Conservation (phyloP, 106 monocot species). For the Dioscorea zingiberensis region DNA sequence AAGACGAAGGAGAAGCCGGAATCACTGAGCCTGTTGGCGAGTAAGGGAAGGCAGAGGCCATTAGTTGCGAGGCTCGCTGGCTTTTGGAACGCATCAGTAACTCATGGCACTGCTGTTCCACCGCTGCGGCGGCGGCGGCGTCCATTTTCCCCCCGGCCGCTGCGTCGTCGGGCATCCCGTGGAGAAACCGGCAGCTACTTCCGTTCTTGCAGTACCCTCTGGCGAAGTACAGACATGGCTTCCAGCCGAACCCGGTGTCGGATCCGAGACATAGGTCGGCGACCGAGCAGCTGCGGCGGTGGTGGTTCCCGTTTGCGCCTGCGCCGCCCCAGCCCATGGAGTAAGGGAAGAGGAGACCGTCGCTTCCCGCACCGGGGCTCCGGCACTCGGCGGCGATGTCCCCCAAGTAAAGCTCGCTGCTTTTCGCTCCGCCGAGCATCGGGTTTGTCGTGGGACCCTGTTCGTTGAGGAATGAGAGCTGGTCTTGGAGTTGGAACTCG, state of each 20-base stretch:
- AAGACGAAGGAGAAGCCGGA: slow-evolving; percentile 13
- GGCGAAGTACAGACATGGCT: slow-evolving; percentile 84
- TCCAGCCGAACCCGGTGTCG: slow-evolving; percentile 50
- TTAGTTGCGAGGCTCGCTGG: slow-evolving; percentile 23
- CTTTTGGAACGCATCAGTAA: slow-evolving; percentile 68
- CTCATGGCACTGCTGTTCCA: slow-evolving; percentile 73
- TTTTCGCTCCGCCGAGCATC: no score
- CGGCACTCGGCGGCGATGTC: no score
- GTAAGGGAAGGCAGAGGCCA: slow-evolving; percentile 35
- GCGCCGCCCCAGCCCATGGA: background rate
- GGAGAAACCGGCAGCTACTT: slow-evolving; percentile 68
- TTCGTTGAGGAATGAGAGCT: slow-evolving; percentile 71
- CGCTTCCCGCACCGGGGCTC: no score
- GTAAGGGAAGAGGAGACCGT: background rate
- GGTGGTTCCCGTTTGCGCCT: background rate
- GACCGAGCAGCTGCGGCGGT: slow-evolving; percentile 25
- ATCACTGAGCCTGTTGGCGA: slow-evolving; percentile 33
- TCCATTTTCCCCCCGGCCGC: background rate
- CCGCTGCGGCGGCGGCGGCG: slow-evolving; percentile 14
- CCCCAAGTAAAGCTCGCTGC: no score
- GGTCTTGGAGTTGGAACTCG: slow-evolving; percentile 66
- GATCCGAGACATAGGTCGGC: slow-evolving; percentile 52
- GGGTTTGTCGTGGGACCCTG: background rate
- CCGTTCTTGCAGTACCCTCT: slow-evolving; percentile 94
- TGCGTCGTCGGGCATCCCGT: slow-evolving; percentile 50